Evolutionary conservation across 2,329 filamentous ascomycete species (phyloP), one percentile per base, ranked within the genome.

Genomic region (Calonectria leucothoes): DNA sequence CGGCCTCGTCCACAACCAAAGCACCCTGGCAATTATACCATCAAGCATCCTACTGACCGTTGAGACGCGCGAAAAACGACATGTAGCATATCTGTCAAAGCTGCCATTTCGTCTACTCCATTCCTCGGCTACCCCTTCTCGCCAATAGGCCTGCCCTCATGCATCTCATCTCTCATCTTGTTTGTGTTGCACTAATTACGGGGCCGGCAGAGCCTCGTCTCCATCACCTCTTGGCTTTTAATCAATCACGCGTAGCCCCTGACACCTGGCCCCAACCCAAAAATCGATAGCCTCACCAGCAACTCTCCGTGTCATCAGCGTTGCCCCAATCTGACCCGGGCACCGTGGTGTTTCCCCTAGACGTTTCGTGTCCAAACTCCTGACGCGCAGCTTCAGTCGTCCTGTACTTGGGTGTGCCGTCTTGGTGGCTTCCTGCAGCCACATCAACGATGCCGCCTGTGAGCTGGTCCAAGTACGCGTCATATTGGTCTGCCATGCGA

Each of bases 401-500:
- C 48, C 77, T 74, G 52, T 81, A 83, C 29, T 76, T 79, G 59
- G 80, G 31, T 1, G 81, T 83, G 4, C 82, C 81, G 52, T 83
- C 82, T 1, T 76, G 51, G 51, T 82, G 69, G 12, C 69, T 70
- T 2, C 68, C 55, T 7, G 37, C 20, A 27, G 69, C 59, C 7
- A 83, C 69, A n/a, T 82, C 77, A 12, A 84, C 74, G 57, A 84
- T 73, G 0, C 83, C 83, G 7, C 74, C 82, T 0, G 82, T 83
- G 35, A 84, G 70, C 70, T 84, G 82, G 61, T 84, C 80, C 57
- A 84, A 64, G 51, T 79, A 84, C 0, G 78, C 74, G 4, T 76
- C 75, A 51, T 80, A 90, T 17, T 83, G 80, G 14, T 84, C 80
- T 0, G 84, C 83, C 4, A 86, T 77, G 5, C 87, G 85, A 31